phyloP scores from a whole-genome alignment of 164 flowering plant species.

The Annona squamosa region DNA sequence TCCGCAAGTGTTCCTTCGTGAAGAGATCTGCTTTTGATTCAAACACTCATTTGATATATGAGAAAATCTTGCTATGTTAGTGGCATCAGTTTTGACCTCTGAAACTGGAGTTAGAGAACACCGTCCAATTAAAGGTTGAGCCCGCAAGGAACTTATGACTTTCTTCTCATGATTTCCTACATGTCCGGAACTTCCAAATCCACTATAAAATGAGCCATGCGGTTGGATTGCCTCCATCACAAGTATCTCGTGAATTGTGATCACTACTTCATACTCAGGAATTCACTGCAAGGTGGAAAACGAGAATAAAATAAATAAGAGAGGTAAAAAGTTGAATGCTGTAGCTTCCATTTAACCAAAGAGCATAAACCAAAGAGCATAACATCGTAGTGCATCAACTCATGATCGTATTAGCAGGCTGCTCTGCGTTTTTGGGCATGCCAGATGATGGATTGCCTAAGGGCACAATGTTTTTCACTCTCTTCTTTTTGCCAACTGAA shows the following conservation, averaged over 20 bases:
- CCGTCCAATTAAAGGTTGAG: background rate
- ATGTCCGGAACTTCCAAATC: background rate
- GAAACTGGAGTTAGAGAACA: background rate
- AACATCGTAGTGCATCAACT: background rate
- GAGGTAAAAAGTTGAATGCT: background rate
- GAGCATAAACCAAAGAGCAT: background rate
- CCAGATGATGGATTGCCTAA: background rate
- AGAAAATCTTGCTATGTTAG: background rate
- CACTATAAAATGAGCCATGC: background rate
- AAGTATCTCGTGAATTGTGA: background rate
- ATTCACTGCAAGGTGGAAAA: background rate
- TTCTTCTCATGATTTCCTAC: slow-evolving; percentile 3
- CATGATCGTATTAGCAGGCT: background rate
- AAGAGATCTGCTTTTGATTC: background rate
- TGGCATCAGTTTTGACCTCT: background rate
- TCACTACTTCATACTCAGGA: background rate
- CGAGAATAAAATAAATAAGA: background rate
- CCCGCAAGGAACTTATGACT: background rate
- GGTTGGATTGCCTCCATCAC: slow-evolving; percentile 1
- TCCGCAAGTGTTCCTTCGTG: background rate
- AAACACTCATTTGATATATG: background rate
- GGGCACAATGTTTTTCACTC: background rate
- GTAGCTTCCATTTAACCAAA: background rate
- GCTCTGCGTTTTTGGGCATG: background rate
- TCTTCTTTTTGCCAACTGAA: too few relatives aligned